A percentile compares a stretch with the other conserved stretches of the same genome.
These are phyloP conservation scores for Neurospora hispaniola DNA, from an alignment of 495 filamentous ascomycete species.

Conservation along the genomic window DNA sequence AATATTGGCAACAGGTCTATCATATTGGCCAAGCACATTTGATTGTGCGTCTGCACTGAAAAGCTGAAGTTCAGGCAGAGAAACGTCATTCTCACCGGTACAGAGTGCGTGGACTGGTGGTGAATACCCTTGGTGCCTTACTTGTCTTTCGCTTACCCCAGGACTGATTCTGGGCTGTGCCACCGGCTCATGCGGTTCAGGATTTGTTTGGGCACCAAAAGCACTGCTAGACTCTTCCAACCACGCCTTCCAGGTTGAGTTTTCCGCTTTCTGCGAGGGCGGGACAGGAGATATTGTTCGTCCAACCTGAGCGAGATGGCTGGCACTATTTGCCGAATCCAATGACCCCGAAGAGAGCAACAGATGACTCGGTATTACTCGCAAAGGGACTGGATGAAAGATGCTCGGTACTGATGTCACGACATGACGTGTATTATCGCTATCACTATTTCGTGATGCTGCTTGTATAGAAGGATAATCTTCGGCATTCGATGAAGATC, in stretches of 20 bases:
- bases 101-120: neutral
- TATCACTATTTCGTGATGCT: neutral
- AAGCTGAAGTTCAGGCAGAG: neutral
- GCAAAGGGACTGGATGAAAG: constrained; percentile 9
- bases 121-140: neutral
- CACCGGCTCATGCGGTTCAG: neutral
- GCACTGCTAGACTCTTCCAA: constrained; percentile 6
- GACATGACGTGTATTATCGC: constrained; percentile 5
- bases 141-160: constrained; percentile 13
- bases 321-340: constrained; percentile 14
- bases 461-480: neutral
- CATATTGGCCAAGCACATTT: neutral
- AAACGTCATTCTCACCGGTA: neutral
- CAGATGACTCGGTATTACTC: constrained; percentile 1
- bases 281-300: constrained; percentile 7
- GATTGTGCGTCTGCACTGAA: neutral
- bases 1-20: neutral
- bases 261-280: constrained; percentile 12
- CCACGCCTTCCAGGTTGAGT: constrained; percentile 15
- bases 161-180: constrained; percentile 11
- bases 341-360: neutral
- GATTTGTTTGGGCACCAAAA: neutral
- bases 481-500: neutral
- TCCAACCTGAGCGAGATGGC: constrained; percentile 16
- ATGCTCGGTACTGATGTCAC: constrained; percentile 5